Base-by-base conservation (phyloP, 2,329 filamentous ascomycete species). In the Fusarium marasasianum region DNA sequence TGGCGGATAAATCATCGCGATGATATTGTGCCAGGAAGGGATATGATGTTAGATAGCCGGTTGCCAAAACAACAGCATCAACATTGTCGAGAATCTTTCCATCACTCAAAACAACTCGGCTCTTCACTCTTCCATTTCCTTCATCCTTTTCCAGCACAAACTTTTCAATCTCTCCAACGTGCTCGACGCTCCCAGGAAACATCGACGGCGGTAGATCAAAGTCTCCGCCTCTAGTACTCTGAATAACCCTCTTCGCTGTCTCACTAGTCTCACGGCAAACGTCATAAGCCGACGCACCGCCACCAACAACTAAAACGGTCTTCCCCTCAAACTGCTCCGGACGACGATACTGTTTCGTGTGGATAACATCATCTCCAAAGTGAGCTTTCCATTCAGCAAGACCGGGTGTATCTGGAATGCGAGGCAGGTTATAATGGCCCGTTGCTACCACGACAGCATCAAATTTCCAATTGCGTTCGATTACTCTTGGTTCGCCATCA, bases 281-380 rank as follows among this genome's bases (percentile, higher is more conserved):
- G 44, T 87, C 82, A 6, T 83, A 75, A 3, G 84, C 82, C 0
- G 84, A 87, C 3, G 84, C 82, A 3, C 84, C 79, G n/a, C 87
- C 89, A 53, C 91, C 91, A 11, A 88, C 83, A 24, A 88, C 80
- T 44, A 90, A 87, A 0, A 87, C 72, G 0, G 81, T 85, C 64
- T 91, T 89, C 41, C 84, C 86, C 8, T 79, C 79, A 76, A 90
- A 94, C 2, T 84, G 78, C 22, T 90, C 85, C 0, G 93, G 89
- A 0, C 83, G 87, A 14, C 93, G 88, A 76, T 94, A 96, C 70
- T 88, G 88, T 79, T 95, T 96, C 1, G 93, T 94, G 77, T 94
- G 92, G 8, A 85, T 86, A 26, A 94, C 86, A 8, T 82, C 77
- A 1, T 83, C 84, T 0, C 89, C 88, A 70, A 88, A 90, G 8